These are phyloP conservation scores for Pythium plurisporium DNA, from an alignment of 352 stramenopile genomes.

Conservation along the genomic window DNA sequence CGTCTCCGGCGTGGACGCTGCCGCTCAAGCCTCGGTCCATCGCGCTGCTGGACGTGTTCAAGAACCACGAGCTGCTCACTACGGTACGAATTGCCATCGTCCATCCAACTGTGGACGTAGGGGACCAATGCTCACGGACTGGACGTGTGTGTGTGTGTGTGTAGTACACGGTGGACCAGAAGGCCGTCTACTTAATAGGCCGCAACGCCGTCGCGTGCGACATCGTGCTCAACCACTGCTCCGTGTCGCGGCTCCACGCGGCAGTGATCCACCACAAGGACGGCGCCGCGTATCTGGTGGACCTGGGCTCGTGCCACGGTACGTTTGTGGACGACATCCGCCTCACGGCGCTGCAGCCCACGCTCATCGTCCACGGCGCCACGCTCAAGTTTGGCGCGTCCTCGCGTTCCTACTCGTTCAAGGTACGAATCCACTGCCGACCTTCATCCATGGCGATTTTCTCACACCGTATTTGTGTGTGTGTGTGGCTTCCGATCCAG, in stretches of 20 bases:
- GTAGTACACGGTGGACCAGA: conserved; percentile 75
- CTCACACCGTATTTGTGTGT: too few species aligned
- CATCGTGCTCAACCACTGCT: conserved; percentile 80
- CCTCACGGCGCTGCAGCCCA: conserved; percentile 59
- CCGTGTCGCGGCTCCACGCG: conserved; percentile 75
- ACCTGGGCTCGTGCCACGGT: conserved; percentile 73
- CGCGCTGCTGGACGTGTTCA: conserved; percentile 75
- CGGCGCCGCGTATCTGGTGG: conserved; percentile 68
- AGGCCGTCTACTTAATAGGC: conserved; percentile 71
- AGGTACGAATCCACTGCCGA: too few species aligned
- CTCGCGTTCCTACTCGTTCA: conserved; percentile 79
- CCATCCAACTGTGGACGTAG: too few species aligned
- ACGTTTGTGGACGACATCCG: conserved; percentile 68
- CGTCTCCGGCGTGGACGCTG: conserved; percentile 49
- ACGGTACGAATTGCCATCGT: conserved; percentile 38
- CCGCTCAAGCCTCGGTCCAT: conserved; percentile 47
- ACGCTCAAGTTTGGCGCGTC: conserved; percentile 74
- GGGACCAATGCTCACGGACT: too few species aligned
- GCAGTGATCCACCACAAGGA: conserved; percentile 71
- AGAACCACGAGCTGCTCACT: conserved; percentile 71
- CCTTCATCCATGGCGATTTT: too few species aligned
- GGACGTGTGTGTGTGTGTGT: neutral
- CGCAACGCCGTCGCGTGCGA: conserved; percentile 72
- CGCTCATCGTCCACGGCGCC: conserved; percentile 56
- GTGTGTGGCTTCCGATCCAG: neutral